Base-by-base conservation (phyloP, 257 asterid genomes). In the Solanum lycopersicoides region DNA sequence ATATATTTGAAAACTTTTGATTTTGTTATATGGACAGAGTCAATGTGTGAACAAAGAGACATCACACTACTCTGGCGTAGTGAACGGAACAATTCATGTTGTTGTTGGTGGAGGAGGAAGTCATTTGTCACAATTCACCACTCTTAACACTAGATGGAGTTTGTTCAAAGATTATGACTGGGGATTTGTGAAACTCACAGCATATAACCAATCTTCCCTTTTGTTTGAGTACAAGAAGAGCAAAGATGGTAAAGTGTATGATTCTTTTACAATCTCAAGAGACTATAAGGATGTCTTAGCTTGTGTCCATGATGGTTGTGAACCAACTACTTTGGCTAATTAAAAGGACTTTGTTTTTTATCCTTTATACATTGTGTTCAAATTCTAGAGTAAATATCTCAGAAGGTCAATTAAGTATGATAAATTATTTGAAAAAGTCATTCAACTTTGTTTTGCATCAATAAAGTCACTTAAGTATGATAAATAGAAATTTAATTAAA, bases 41-140 rank as follows among this genome's bases (percentile, higher is more conserved):
- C 88, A 88, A 86, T 94, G 98, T 75, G 95, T 92, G 88, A 93
- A 87, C 84, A 63, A 89, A 1, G 97, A 92, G 86, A 91, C 71
- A 69, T 72, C 92, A 0, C 88, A 90, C n/a, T 95, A 92, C 92
- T 93, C 95, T 0, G 96, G 98, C 42, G 88, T 91, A 93, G 66
- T 79, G 84, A 79, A 79, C 15, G 84, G 84, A 28, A 79, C 84
- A 12, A 79, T 79, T 25, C 84, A 95, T 32, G 95, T 91, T 20
- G 97, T 95, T 83, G 97, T 87, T 6, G 98, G 98, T 12, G 98
- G 97, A 76, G 98, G 90, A 35, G 98, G 97, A 69, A 83, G 87
- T 32, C 25, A 79, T 79, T 45, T 79, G 84, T 14, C 9, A 7
- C 2, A 14, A 8, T 79, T 45, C 84, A 79, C 84, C 0, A 25